Evolutionary conservation across 768 basidiomycete genomes (phyloP).

Genomic region (Mrakia hoshinonis): DNA sequence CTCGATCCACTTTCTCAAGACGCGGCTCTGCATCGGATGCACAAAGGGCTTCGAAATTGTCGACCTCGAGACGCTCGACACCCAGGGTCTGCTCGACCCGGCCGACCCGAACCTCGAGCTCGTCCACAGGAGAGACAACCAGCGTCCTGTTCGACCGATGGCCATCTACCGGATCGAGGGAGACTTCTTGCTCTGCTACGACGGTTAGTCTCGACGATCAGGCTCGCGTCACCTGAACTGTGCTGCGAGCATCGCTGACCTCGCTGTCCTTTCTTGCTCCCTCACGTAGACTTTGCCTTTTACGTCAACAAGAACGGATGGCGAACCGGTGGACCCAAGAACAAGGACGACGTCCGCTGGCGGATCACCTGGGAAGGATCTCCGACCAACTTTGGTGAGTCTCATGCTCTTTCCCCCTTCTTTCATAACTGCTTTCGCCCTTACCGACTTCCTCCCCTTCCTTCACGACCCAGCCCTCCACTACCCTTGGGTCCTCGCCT

Average conservation of each 20-base stretch:
- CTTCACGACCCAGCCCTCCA: constrained; percentile 60
- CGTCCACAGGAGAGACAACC: constrained; percentile 70
- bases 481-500: constrained; percentile 92
- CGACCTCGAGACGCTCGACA: constrained; percentile 92
- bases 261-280: neutral
- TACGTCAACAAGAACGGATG: constrained; percentile 96
- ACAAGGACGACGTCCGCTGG: constrained; percentile 45
- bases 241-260: neutral
- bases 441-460: neutral
- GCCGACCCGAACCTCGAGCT: constrained; percentile 85
- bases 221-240: neutral
- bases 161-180: constrained; percentile 95
- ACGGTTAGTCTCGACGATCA: constrained; percentile 53
- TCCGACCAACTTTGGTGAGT: constrained; percentile 91
- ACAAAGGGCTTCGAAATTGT: constrained; percentile 98
- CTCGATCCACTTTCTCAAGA: constrained; percentile 94
- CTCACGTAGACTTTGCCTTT: constrained; percentile 82
- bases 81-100: constrained; percentile 90
- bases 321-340: constrained; percentile 44
- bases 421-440: neutral
- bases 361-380: constrained; percentile 95
- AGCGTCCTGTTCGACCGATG: constrained; percentile 60
- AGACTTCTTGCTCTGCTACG: constrained; percentile 94
- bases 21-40: constrained; percentile 92
- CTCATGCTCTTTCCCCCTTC: constrained; percentile 38